Base-by-base conservation (phyloP, 225 moss, liverwort and hornwort species). In the Physcomitrium patens region DNA sequence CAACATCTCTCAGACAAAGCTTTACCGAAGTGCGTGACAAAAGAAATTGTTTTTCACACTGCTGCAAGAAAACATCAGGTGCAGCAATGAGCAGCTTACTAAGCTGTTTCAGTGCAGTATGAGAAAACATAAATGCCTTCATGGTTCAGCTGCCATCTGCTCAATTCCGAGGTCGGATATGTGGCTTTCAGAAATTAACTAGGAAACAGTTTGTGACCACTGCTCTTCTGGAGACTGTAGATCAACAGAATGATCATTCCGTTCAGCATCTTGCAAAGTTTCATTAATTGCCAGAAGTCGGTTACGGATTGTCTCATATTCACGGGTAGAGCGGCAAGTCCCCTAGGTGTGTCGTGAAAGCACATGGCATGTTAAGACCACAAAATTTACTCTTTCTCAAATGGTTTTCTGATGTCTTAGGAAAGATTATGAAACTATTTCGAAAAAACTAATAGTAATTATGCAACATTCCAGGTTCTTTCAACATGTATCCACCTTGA, bases 301-400 rank as follows among this genome's bases (percentile, higher is more conserved):
- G 16, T 71, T 73, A 47, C 86, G 73, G 64, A 79, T 77, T 17
- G 57, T 63, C 45, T 86, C 83, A 68, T 77, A 69, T 66, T 89
- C 89, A 14, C 70, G 81, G 37, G 56, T 73, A 7, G 79, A 23
- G 63, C 53, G 28, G 58, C 73, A 57, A 89, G 57, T 77, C 83
- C 79, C n/a, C 65, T 46, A 11, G 86, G 81, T 66, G 83, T 68
- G 79, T 83, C 70, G 76, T 66, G 28, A 89, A 62, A 89, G 84
- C 22, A 57, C 16, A 0, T 9, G 8, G 9, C 37, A n/a, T 55
- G 2, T 3, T 47, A 13, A 10, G 22, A 61, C 44, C 51, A 51
- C 4, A 49, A 23, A 5, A 27, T 2, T 28, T 24, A 12, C 60
- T 20, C 14, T 61, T 12, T 61, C 7, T 37, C 7, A 7, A 6